Percentiles rank a stretch among this genome's conserved stretches.
Conservation (phyloP, 768 basidiomycete genomes). For the Boletus rubescentipes region DNA sequence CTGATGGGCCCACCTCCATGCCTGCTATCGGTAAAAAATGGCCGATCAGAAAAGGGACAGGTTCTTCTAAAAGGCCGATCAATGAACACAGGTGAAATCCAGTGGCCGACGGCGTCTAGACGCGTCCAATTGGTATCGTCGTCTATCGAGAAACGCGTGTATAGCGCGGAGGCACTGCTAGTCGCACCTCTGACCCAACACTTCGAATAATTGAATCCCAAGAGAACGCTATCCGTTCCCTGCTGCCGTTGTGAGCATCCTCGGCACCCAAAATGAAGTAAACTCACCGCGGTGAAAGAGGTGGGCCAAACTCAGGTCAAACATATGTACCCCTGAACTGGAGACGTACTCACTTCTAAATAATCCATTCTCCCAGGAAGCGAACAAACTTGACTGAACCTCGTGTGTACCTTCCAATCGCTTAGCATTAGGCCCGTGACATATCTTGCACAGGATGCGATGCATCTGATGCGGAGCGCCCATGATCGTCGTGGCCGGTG, state of each 20-base stretch:
- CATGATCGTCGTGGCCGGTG: conserved; percentile 7
- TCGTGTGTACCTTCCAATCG: conserved; percentile 2
- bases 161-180: neutral
- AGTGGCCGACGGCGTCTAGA: neutral
- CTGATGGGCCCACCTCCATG: neutral
- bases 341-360: neutral
- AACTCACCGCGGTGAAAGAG: neutral
- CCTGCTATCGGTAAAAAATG: neutral
- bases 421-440: neutral
- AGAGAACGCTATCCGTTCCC: neutral
- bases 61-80: neutral
- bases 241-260: neutral
- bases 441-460: neutral
- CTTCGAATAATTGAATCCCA: neutral
- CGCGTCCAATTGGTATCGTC: neutral
- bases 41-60: neutral
- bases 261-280: too few relatives aligned
- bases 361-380: neutral
- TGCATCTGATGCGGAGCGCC: neutral
- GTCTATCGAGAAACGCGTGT: neutral
- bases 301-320: conserved; percentile 5
- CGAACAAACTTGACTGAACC: conserved; percentile 10
- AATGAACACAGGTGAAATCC: neutral
- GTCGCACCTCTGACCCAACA: neutral
- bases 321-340: neutral